Evolutionary conservation across 208 protist genomes (phyloP).

Genomic region (Herpetomonas samuelpessoai): DNA sequence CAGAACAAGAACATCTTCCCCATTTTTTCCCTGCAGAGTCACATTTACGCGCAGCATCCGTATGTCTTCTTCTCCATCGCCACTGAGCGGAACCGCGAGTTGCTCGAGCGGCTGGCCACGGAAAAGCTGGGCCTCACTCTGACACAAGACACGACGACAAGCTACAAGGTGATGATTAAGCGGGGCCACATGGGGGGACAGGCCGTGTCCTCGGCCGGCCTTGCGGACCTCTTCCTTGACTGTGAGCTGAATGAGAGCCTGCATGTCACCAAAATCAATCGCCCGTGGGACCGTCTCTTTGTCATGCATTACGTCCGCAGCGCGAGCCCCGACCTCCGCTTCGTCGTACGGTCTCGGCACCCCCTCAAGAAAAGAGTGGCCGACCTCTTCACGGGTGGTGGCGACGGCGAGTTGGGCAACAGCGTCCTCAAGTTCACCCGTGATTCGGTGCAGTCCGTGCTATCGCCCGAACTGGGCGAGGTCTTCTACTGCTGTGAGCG

Average conservation of each 20-base stretch:
- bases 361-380: slow-evolving; percentile 85
- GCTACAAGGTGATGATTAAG: slow-evolving; percentile 63
- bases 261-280: slow-evolving; percentile 65
- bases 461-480: slow-evolving; percentile 85
- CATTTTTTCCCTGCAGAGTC: slow-evolving; percentile 74
- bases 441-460: slow-evolving; percentile 85
- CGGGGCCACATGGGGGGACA: not conserved
- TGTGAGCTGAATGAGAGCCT: slow-evolving; percentile 82
- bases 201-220: slow-evolving; percentile 2
- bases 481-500: slow-evolving; percentile 88
- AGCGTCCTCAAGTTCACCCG: slow-evolving; percentile 68
- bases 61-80: slow-evolving; percentile 90
- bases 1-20: slow-evolving; percentile 84
- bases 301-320: slow-evolving; percentile 83
- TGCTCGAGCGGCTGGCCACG: slow-evolving; percentile 51
- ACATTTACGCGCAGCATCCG: slow-evolving; percentile 79
- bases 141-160: slow-evolving; percentile 69
- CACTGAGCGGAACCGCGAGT: slow-evolving; percentile 49
- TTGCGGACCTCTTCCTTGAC: slow-evolving; percentile 61
- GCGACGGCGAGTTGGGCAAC: slow-evolving; percentile 16
- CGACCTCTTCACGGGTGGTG: slow-evolving; percentile 71
- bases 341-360: slow-evolving; percentile 77
- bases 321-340: slow-evolving; percentile 85
- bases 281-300: slow-evolving; percentile 85
- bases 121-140: slow-evolving; percentile 57